A percentile compares a stretch with the other conserved stretches of the same genome.
Conservation (phyloP, 2,329 filamentous ascomycete genomes). For the Penicillium sp. region DNA sequence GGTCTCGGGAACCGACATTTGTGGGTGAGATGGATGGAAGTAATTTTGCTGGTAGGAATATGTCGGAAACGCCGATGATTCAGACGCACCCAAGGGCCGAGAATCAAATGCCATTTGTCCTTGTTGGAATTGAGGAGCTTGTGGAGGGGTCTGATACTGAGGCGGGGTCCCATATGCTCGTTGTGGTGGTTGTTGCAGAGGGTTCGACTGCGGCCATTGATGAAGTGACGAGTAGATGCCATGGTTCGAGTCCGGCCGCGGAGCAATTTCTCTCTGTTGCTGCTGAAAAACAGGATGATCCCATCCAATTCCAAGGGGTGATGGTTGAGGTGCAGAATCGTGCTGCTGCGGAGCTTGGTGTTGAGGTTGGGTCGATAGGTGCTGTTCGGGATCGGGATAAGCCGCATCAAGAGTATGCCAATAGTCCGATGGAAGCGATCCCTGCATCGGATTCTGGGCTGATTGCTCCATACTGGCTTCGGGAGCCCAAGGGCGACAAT, state of each 20-base stretch:
- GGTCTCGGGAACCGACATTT: constrained; percentile 26
- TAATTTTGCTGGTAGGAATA: constrained; percentile 34
- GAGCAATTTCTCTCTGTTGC: constrained; percentile 24
- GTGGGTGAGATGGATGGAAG: constrained; percentile 28
- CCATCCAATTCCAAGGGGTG: constrained; percentile 36
- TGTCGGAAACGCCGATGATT: constrained; percentile 33
- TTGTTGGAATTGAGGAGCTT: constrained; percentile 32
- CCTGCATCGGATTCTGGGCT: constrained; percentile 29
- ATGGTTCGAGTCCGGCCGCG: constrained; percentile 30
- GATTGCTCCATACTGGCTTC: constrained; percentile 36
- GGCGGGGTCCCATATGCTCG: constrained; percentile 28
- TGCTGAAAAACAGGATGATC: constrained; percentile 38
- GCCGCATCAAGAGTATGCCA: constrained; percentile 38
- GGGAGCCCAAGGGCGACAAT: background rate
- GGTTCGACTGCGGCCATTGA: constrained; percentile 33
- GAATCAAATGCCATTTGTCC: constrained; percentile 32
- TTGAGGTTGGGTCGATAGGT: constrained; percentile 26
- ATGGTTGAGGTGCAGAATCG: constrained; percentile 21
- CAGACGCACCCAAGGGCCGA: constrained; percentile 27
- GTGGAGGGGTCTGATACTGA: constrained; percentile 29
- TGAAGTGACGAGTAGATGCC: constrained; percentile 33
- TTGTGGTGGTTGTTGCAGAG: constrained; percentile 30
- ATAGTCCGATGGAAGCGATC: constrained; percentile 35
- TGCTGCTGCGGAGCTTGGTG: constrained; percentile 24
- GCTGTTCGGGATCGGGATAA: constrained; percentile 28